Base-by-base conservation (phyloP, 495 filamentous ascomycete genomes). In the Clohesyomyces aquaticus region DNA sequence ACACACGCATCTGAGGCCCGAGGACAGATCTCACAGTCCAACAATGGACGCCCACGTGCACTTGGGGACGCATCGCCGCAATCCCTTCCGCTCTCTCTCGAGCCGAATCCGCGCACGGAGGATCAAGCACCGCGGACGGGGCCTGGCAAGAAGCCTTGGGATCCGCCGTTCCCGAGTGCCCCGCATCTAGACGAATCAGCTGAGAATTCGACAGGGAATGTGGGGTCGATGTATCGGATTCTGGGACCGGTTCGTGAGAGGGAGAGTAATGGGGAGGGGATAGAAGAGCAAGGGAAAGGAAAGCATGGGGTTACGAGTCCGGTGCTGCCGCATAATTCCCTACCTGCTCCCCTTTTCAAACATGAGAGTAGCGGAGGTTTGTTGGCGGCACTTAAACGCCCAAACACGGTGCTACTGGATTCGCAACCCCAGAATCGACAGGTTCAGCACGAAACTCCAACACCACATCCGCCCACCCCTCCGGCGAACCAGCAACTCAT, bases 91-190 rank as follows among this genome's bases (percentile, higher is more conserved):
- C n/a, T n/a, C n/a, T n/a, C n/a, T n/a, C n/a, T n/a, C n/a, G n/a
- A n/a, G n/a, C n/a, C n/a, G n/a, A n/a, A n/a, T n/a, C n/a, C n/a
- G n/a, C n/a, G n/a, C n/a, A n/a, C n/a, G n/a, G n/a, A n/a, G n/a
- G n/a, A n/a, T n/a, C n/a, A n/a, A n/a, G n/a, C n/a, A n/a, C n/a
- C n/a, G n/a, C n/a, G n/a, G n/a, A n/a, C n/a, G n/a, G n/a, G n/a
- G n/a, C n/a, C n/a, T 6, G 32, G 6, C 6, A 38, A 43, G 23
- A 65, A 65, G 42, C 62, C 62, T 0, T 65, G 62, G 62, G 55
- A 65, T 43, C 62, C 62, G 12, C 62, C 62, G 41, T 65, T 65
- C 22, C 55, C 62, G 10, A 46, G 23, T n/a, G n/a, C n/a, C n/a
- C n/a, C n/a, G n/a, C n/a, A n/a, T n/a, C n/a, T n/a, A n/a, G n/a